Conservation (phyloP, 352 stramenopile species). For the Globisporangium spinosum region DNA sequence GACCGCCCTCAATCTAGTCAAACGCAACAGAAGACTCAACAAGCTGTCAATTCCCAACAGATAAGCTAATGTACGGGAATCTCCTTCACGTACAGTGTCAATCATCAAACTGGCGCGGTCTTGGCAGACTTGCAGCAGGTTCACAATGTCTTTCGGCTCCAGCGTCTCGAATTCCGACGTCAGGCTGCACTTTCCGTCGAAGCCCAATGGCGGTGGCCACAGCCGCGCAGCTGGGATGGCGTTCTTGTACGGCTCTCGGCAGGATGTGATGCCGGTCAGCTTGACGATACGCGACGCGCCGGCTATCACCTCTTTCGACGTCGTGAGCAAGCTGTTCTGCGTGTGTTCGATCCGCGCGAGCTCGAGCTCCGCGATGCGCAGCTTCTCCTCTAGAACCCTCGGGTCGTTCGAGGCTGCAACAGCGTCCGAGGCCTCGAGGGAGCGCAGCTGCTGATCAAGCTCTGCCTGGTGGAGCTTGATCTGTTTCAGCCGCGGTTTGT, state of each 20-base stretch:
- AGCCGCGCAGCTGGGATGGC: constrained; percentile 51
- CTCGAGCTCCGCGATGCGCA: constrained; percentile 69
- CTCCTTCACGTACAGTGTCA: constrained; percentile 44
- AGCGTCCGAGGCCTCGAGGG: constrained; percentile 61
- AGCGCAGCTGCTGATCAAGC: constrained; percentile 65
- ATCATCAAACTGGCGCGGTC: constrained; percentile 67
- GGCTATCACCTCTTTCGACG: constrained; percentile 71
- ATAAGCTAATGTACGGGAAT: not conserved
- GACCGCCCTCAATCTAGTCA: constrained; percentile 58
- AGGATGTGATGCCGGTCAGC: constrained; percentile 71
- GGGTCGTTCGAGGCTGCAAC: constrained; percentile 51
- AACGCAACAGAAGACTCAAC: not conserved
- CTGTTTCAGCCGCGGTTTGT: constrained; percentile 73
- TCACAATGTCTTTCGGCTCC: constrained; percentile 51
- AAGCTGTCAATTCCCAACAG: not conserved
- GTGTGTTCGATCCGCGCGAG: constrained; percentile 60
- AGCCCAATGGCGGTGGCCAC: constrained; percentile 54
- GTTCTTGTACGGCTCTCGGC: constrained; percentile 50
- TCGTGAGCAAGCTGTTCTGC: constrained; percentile 61
- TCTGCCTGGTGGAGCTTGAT: constrained; percentile 73
- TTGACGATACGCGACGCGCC: constrained; percentile 68
- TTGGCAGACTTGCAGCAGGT: constrained; percentile 71
- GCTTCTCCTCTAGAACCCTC: constrained; percentile 60
- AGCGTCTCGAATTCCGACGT: constrained; percentile 71
- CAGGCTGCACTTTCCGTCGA: constrained; percentile 45